Percentiles rank a stretch among this genome's conserved stretches.
Evolutionary conservation across 192 early-diverging fungal genomes (phyloP).

Genomic region (Coemansia sp.): DNA sequence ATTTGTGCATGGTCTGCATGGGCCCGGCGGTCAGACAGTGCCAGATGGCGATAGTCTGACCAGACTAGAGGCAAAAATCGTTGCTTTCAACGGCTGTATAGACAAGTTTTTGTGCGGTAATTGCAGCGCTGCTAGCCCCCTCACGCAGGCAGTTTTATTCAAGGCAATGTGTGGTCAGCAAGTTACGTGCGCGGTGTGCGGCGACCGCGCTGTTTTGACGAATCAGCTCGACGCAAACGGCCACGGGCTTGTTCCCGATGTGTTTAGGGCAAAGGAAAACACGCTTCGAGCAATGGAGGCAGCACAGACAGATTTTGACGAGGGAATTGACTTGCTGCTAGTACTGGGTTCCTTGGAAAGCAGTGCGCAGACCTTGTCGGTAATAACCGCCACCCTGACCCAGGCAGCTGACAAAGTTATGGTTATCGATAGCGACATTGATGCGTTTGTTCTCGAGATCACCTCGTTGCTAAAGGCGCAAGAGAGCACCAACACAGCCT

Average conservation of each 20-base stretch:
- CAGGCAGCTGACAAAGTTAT: slow-evolving; percentile 8
- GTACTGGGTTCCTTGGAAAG: slow-evolving; percentile 9
- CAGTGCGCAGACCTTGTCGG: slow-evolving; percentile 7
- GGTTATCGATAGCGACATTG: slow-evolving; percentile 7
- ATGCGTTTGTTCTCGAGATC: background rate
- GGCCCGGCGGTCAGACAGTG: background rate
- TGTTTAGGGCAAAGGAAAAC: slow-evolving; percentile 6
- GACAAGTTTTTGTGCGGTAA: slow-evolving; percentile 20
- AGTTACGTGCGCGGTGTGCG: slow-evolving; percentile 25
- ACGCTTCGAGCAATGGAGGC: slow-evolving; percentile 3
- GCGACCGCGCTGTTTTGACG: slow-evolving; percentile 8
- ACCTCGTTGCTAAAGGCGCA: background rate
- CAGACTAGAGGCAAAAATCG: slow-evolving; percentile 16
- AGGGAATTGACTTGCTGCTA: slow-evolving; percentile 16
- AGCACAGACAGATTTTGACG: slow-evolving; percentile 17
- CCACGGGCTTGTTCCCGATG: slow-evolving; percentile 17
- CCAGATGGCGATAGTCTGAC: slow-evolving; percentile 1
- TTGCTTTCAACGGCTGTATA: slow-evolving; percentile 21
- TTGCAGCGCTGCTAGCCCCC: slow-evolving; percentile 24
- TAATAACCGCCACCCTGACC: slow-evolving; percentile 4
- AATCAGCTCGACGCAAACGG: background rate
- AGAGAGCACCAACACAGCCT: background rate
- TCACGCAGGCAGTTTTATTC: slow-evolving; percentile 41
- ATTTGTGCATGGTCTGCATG: slow-evolving; percentile 1
- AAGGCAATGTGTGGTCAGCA: slow-evolving; percentile 17